A percentile compares a stretch with the other conserved stretches of the same genome.
Evolutionary conservation across 106 monocot genomes (phyloP).

Genomic region (Agapanthus africanus): DNA sequence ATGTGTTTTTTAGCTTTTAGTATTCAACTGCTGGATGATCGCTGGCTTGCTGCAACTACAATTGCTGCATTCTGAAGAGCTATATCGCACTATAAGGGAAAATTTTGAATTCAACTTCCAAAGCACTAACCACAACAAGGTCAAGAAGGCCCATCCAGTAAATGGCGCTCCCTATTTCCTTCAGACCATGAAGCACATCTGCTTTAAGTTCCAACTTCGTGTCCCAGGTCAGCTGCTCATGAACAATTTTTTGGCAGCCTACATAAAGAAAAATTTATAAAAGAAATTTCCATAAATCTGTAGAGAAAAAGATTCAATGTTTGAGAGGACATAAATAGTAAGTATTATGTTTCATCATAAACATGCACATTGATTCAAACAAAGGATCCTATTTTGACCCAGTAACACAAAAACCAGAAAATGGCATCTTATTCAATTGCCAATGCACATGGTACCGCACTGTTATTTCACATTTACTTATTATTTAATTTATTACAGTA

Average conservation of each 20-base stretch:
- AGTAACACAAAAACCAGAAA: neutral
- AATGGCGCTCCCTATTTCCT: slow-evolving; percentile 87
- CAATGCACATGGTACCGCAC: neutral
- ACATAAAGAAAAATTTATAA: slow-evolving; percentile 8
- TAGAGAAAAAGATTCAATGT: neutral
- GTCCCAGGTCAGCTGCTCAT: slow-evolving; percentile 84
- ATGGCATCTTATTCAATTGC: neutral
- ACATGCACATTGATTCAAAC: neutral
- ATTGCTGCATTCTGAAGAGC: neutral
- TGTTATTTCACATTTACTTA: neutral
- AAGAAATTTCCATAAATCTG: neutral
- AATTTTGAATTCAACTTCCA: neutral
- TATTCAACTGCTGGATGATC: neutral
- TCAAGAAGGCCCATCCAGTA: slow-evolving; percentile 86
- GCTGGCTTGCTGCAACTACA: neutral
- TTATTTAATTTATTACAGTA: neutral
- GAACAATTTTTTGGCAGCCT: slow-evolving; percentile 79
- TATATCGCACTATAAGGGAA: neutral
- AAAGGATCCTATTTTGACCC: neutral
- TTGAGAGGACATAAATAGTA: neutral
- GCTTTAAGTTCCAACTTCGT: slow-evolving; percentile 66
- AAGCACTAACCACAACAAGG: slow-evolving; percentile 55
- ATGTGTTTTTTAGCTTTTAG: neutral
- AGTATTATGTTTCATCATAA: no score
- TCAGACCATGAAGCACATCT: slow-evolving; percentile 75